phyloP scores from a whole-genome alignment of 441 rosid species.

The Erodium trifolium region DNA sequence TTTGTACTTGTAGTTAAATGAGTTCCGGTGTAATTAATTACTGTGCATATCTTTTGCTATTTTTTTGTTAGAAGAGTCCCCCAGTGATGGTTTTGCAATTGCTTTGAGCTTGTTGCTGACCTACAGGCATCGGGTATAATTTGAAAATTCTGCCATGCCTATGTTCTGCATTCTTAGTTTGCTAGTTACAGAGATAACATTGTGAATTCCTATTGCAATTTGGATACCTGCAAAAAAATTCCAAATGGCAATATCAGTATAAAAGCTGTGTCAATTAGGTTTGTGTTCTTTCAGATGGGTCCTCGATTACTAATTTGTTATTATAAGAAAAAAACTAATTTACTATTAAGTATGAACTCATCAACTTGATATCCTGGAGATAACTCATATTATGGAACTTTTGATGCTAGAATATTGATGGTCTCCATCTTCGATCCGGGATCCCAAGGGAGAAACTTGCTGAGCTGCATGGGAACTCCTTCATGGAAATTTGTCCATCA shows the following conservation, averaged over 20 bases:
- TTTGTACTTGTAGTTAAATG: neutral
- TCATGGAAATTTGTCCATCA: slow-evolving; percentile 79
- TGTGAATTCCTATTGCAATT: neutral
- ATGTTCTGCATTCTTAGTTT: neutral
- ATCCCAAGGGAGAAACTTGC: slow-evolving; percentile 94
- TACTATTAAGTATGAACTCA: slow-evolving; percentile 1
- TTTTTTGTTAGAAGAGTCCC: slow-evolving; percentile 3
- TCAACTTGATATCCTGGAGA: slow-evolving; percentile 10
- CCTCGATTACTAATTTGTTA: slow-evolving; percentile 1
- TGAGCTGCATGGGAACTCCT: slow-evolving; percentile 87
- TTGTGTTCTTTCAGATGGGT: neutral
- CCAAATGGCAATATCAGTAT: neutral
- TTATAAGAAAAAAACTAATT: too few species aligned
- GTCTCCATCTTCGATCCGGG: slow-evolving; percentile 96
- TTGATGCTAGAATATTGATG: slow-evolving; percentile 63
- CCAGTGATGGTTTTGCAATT: neutral
- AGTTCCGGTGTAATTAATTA: neutral
- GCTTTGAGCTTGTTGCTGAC: slow-evolving; percentile 1
- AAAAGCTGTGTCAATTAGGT: neutral
- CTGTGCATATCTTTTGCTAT: neutral
- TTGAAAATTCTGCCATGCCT: neutral
- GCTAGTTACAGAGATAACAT: neutral
- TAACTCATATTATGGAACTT: neutral
- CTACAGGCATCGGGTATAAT: neutral
- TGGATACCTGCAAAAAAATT: neutral